Base-by-base conservation (phyloP, 1,139 yeast species). In the Zygosaccharomyces sapae region DNA sequence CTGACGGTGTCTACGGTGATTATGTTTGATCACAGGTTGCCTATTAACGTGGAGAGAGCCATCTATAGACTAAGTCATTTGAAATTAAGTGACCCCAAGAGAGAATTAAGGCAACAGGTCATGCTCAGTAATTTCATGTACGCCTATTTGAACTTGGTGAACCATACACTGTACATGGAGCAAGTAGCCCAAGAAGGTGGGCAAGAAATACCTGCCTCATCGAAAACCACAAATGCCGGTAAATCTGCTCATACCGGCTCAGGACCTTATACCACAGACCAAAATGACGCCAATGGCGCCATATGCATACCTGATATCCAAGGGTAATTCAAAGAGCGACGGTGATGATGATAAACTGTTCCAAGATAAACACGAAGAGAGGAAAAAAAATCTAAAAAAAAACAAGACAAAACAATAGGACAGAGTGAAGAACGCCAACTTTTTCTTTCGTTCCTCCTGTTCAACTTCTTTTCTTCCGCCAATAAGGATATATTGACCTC, bases 41-140 rank as follows among this genome's bases (percentile, higher is more conserved):
- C 97, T 0, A 82, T 92, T 40, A 96, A 90, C 65, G 95, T 92
- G 40, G 98, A 94, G 67, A 76, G 98, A 39, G 97, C 98, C 1
- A 86, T 94, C 47, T 92, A 92, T 66, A 73, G 98, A 49, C 74
- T 94, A 51, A 86, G 96, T 38, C 98, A 92, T 67, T 71, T 92
- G 64, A 92, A 92, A 66, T 74, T 92, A 56, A 96, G 97, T 35
- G 95, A 94, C 63, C 94, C 97, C 1, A 86, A 88, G 62, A 73
- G 97, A 48, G 95, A 95, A 16, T 71, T 92, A 51, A 76, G 90
- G 33, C 97, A 94, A 63, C 98, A 92, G 65, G 98, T 92, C 2
- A 68, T 92, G 44, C 70, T 92, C 55, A 87, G 96, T 48, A 94
- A 94, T 66, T 92, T 92, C 76, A 92, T 92, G 98, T 92, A 92